A percentile compares a stretch with the other conserved stretches of the same genome.
Conservation (phyloP, 345 rosid species). For the Chamaenerion angustifolium region DNA sequence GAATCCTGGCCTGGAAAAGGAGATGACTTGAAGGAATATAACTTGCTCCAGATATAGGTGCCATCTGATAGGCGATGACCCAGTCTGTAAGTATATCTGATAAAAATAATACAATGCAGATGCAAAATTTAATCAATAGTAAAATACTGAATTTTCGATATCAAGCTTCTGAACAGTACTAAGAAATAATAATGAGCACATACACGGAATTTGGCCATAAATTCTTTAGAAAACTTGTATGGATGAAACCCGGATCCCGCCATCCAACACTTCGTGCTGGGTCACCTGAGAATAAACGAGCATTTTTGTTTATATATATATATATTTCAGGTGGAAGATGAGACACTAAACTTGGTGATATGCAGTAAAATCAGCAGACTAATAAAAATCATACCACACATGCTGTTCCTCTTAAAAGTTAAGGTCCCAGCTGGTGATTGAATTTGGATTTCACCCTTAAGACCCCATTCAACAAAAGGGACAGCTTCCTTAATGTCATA, state of each 20-base stretch:
- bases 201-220: conserved; percentile 39
- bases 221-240: conserved; percentile 32
- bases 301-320: too few relatives aligned
- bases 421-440: conserved; percentile 75
- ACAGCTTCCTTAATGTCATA: conserved; percentile 59
- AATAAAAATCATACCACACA: conserved; percentile 60
- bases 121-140: not conserved
- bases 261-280: conserved; percentile 39
- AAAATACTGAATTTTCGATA: not conserved
- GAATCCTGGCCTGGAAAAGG: conserved; percentile 94
- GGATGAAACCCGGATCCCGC: conserved; percentile 42
- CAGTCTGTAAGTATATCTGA: conserved; percentile 22
- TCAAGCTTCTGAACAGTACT: not conserved
- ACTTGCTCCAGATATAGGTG: conserved; percentile 15
- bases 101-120: not conserved
- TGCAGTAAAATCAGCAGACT: not conserved
- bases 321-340: too few relatives aligned
- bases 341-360: not conserved
- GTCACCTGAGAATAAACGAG: conserved; percentile 20
- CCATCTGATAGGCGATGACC: conserved; percentile 21
- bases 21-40: conserved; percentile 47
- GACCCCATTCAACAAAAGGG: conserved; percentile 73
- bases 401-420: conserved; percentile 55
- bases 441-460: conserved; percentile 20
- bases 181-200: not conserved